phyloP scores from a whole-genome alignment of 352 stramenopile species.

The Phytophthora kernoviae region DNA sequence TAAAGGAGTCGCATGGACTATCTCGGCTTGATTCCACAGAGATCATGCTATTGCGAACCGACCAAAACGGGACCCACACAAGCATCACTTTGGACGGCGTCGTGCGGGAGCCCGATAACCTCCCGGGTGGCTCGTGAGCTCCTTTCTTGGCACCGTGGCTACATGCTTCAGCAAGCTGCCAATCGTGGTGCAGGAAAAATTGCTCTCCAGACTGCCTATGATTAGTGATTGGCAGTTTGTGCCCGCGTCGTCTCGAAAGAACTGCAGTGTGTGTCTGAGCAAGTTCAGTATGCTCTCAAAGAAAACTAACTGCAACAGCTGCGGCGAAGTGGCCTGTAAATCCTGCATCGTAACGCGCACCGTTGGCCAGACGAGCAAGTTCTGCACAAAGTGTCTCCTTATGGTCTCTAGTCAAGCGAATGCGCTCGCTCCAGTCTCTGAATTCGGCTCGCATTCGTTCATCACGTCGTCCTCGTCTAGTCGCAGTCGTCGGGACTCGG shows the following conservation, averaged over 20 bases:
- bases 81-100: constrained; percentile 60
- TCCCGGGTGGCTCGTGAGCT: constrained; percentile 46
- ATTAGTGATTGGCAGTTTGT: constrained; percentile 58
- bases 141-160: constrained; percentile 46
- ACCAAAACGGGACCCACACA: constrained; percentile 52
- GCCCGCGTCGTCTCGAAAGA: constrained; percentile 50
- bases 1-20: constrained; percentile 70
- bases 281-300: constrained; percentile 76
- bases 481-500: constrained; percentile 27
- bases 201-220: constrained; percentile 49
- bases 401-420: constrained; percentile 52
- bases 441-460: constrained; percentile 36
- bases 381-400: constrained; percentile 78
- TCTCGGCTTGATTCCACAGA: constrained; percentile 54
- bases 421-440: constrained; percentile 22
- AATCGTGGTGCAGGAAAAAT: constrained; percentile 53
- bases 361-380: constrained; percentile 60
- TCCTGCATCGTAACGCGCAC: constrained; percentile 68
- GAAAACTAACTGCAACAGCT: constrained; percentile 77
- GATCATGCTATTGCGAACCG: constrained; percentile 49
- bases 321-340: constrained; percentile 80
- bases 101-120: constrained; percentile 41
- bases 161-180: constrained; percentile 50
- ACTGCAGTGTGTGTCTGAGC: constrained; percentile 61
- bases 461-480: constrained; percentile 38